Base-by-base conservation (phyloP, 192 early-diverging fungal genomes). In the Linnemannia zychae region DNA sequence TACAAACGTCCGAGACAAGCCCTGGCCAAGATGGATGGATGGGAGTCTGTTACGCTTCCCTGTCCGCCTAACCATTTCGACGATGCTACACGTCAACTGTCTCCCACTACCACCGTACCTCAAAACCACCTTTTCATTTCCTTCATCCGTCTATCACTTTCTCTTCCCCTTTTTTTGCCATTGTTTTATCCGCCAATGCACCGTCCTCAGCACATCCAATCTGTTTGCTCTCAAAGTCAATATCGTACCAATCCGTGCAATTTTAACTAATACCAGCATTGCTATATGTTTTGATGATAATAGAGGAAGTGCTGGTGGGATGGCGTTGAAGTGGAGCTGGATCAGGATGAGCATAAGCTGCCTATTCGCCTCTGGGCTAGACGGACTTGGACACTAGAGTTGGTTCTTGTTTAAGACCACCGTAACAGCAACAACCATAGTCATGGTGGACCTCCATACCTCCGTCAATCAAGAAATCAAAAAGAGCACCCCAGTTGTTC, bases 271-370 rank as follows among this genome's bases (percentile, higher is more conserved):
- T 44, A 9, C 40, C 40, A 44, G 40, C 48, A 24, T 9, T 31
- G 22, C 50, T 31, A 28, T 60, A 17, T n/a, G 34, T 38, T 20
- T 37, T 52, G 17, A 3, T 52, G 6, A 50, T 47, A 31, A 60
- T 73, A 92, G 78, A 92, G 94, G 80, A 96, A 96, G 86, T 96
- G 94, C 82, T 96, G 94, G 94, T 96, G 95, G 94, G 94, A 96
- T 87, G 93, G 94, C 24, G 90, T 91, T 52, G 92, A 93, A 75
- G 90, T 96, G 69, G 88, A 91, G 66, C 82, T 94, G 17, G 78
- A 88, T 48, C 84, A 74, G 48, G 79, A 82, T 24, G 88, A 90
- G 67, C 88, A 92, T 70, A 88, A 86, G 60, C 78, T 91, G 53
- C 89, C 91, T 38, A 90, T 95, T 46, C 88, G 92, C 74, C 76